Base-by-base conservation (phyloP, 169 alveolate species). In the Plasmodium coatneyi region DNA sequence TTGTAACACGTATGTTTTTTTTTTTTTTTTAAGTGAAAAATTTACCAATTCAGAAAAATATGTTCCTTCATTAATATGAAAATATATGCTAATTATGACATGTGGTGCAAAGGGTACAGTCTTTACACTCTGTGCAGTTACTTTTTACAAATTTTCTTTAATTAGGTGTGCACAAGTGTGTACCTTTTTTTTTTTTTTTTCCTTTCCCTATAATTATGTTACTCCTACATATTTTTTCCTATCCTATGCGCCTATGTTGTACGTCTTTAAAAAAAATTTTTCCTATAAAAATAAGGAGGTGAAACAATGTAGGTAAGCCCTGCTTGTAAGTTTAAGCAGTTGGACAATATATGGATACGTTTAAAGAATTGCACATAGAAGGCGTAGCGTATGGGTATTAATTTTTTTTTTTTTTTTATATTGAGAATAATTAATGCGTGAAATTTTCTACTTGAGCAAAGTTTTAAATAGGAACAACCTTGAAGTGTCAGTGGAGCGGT, bases 11-110 rank as follows among this genome's bases (percentile, higher is more conserved):
- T 36, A 28, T 80, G n/a, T 80, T 82, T 60, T 82, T 70, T 32
- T 82, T 82, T 83, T 70, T 66, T n/a, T 83, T 83, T 83, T 83
- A 70, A 39, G 92, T 83, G 82, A 43, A 83, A 83, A 83, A 39
- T 83, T 83, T 83, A 83, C n/a, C 83, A n/a, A 71, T 83, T 70
- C 28, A 70, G 82, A 30, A 56, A 54, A 82, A 52, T 52, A 66
- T 39, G 32, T 4, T 70, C 39, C 52, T 46, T 71, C 52, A 83
- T 83, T 30, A 83, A 83, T 30, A 22, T 41, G 28, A 41, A 83
- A 71, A 71, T 6, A 49, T 22, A 70, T 70, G 36, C 46, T 66
- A 83, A 83, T 54, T 81, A 22, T 52, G 87, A 16, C 30, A 52
- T 34, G 41, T 22, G 60, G 39, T 81, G 41, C 71, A 19, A 16